Evolutionary conservation across 768 basidiomycete species (phyloP).

Genomic region (Boletus sensibilis): DNA sequence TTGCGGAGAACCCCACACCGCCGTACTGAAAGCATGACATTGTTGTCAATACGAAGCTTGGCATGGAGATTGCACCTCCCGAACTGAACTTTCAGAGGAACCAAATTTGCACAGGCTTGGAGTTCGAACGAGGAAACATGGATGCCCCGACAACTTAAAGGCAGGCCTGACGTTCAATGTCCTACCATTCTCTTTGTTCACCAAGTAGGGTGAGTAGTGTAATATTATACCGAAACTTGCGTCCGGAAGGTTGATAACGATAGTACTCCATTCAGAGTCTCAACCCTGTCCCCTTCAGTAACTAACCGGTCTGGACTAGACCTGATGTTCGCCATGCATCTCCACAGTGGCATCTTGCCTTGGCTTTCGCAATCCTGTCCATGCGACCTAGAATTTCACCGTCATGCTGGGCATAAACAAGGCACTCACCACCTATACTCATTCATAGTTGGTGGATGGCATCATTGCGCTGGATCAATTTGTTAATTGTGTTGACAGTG

Average conservation of each 20-base stretch:
- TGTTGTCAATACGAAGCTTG: neutral
- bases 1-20: neutral
- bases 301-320: neutral
- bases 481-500: neutral
- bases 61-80: neutral
- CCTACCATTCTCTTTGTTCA: neutral
- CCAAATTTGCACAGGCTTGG: neutral
- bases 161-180: neutral
- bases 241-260: neutral
- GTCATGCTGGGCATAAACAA: neutral
- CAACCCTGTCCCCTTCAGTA: neutral
- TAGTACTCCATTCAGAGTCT: neutral
- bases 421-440: neutral
- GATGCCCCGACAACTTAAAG: neutral
- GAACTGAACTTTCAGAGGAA: neutral
- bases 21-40: neutral
- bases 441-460: neutral
- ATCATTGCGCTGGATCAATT: neutral
- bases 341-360: neutral
- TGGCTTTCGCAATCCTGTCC: neutral
- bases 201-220: neutral
- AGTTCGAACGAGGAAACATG: neutral
- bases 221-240: neutral
- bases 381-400: neutral
- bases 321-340: neutral